Evolutionary conservation across 441 rosid species (phyloP).

Genomic region (Pelargonium australe): DNA sequence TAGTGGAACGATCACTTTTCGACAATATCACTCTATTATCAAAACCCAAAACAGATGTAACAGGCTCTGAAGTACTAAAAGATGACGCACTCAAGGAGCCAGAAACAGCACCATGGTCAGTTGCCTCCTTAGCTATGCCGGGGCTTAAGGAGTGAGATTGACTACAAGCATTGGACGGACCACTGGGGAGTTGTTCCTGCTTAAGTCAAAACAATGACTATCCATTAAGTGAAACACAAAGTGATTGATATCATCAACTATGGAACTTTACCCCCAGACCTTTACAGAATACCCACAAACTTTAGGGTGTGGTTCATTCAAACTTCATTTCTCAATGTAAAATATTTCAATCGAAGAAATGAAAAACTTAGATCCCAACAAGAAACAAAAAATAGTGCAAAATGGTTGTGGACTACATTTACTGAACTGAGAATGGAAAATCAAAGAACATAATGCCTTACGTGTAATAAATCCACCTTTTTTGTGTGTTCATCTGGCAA

Average conservation of each 20-base stretch:
- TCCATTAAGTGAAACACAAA: slow-evolving; percentile 6
- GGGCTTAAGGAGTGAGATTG: slow-evolving; percentile 34
- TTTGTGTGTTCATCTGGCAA: slow-evolving; percentile 19
- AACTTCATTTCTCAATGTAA: not conserved
- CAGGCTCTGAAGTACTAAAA: slow-evolving; percentile 20
- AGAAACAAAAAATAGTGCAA: not conserved
- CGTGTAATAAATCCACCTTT: slow-evolving; percentile 36
- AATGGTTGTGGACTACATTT: not conserved
- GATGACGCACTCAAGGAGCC: slow-evolving; percentile 29
- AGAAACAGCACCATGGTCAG: slow-evolving; percentile 25
- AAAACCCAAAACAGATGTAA: slow-evolving; percentile 22
- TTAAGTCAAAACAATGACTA: slow-evolving; percentile 14
- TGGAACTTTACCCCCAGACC: not conserved
- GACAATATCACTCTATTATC: slow-evolving; percentile 15
- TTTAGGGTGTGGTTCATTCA: not conserved
- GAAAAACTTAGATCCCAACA: not conserved
- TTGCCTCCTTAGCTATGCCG: slow-evolving; percentile 31
- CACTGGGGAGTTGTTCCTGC: slow-evolving; percentile 38
- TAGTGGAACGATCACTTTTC: slow-evolving; percentile 16
- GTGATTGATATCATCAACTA: not conserved
- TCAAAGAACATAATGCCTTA: slow-evolving; percentile 13
- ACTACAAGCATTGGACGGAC: slow-evolving; percentile 34
- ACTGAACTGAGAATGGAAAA: not conserved
- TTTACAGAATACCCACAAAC: not conserved
- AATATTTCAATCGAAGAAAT: not conserved